phyloP scores from a whole-genome alignment of 257 asterid species.

The Solanum dulcamara region DNA sequence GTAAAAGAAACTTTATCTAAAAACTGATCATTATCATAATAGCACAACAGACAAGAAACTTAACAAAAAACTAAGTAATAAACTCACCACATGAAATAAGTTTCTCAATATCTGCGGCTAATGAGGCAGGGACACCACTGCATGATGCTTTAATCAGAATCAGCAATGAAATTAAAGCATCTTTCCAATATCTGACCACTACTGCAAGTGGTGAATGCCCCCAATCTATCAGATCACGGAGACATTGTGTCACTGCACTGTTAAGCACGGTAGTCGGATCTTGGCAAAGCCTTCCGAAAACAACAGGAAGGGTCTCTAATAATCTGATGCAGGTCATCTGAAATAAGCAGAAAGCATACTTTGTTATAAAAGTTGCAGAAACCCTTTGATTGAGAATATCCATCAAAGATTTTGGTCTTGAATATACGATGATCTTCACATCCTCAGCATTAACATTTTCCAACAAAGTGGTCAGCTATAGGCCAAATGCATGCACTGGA shows the following conservation, averaged over 20 bases:
- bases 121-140: conserved; percentile 42
- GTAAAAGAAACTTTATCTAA: conserved; percentile 3
- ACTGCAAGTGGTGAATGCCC: conserved; percentile 80
- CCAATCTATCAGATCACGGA: conserved; percentile 82
- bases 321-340: conserved; percentile 92
- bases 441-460: neutral
- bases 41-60: conserved; percentile 5
- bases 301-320: conserved; percentile 71
- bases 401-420: neutral
- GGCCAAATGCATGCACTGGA: neutral
- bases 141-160: conserved; percentile 50
- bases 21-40: neutral
- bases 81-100: conserved; percentile 62
- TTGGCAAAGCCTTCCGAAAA: conserved; percentile 44
- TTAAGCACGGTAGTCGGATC: conserved; percentile 23
- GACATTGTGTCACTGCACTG: conserved; percentile 39
- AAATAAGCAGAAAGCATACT: neutral
- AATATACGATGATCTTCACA: neutral
- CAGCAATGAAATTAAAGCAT: conserved; percentile 53
- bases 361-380: neutral
- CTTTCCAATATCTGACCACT: conserved; percentile 89
- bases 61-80: conserved; percentile 1
- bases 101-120: conserved; percentile 43
- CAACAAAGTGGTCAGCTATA: neutral
- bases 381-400: neutral